These are phyloP conservation scores for Coleophoma eucalyptorum DNA, from an alignment of 2,329 filamentous ascomycete genomes.

Conservation along the genomic window DNA sequence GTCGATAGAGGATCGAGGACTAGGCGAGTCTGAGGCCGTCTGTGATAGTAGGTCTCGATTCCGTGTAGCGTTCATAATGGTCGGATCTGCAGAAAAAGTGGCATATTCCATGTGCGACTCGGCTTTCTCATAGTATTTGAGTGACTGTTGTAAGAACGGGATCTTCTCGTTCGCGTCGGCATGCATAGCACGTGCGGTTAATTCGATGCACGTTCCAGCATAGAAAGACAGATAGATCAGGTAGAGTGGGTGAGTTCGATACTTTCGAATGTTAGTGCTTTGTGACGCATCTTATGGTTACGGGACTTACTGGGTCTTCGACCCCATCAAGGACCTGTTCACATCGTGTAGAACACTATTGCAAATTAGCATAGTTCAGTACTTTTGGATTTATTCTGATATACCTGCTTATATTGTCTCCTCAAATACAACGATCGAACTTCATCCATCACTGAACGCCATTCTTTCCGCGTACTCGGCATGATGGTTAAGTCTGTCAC, in stretches of 20 bases:
- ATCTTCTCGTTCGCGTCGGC: slow-evolving; percentile 19
- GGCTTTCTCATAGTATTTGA: slow-evolving; percentile 20
- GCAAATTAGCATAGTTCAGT: too few relatives aligned
- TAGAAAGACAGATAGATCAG: slow-evolving; percentile 27
- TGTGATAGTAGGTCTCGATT: neutral
- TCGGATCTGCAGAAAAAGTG: slow-evolving; percentile 12
- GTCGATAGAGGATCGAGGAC: slow-evolving; percentile 21
- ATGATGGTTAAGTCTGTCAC: slow-evolving; percentile 15
- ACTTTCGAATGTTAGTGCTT: slow-evolving; percentile 6
- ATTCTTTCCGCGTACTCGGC: slow-evolving; percentile 22
- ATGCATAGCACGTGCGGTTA: slow-evolving; percentile 19
- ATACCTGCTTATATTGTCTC: slow-evolving; percentile 21
- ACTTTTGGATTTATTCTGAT: neutral
- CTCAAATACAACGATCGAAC: slow-evolving; percentile 22
- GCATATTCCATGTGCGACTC: slow-evolving; percentile 18
- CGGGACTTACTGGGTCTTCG: slow-evolving; percentile 21
- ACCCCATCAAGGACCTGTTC: slow-evolving; percentile 22
- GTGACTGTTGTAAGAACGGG: slow-evolving; percentile 23
- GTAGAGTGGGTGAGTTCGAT: slow-evolving; percentile 22
- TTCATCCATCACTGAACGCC: slow-evolving; percentile 24
- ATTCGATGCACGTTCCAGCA: slow-evolving; percentile 23
- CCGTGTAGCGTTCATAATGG: neutral
- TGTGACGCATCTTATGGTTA: slow-evolving; percentile 4
- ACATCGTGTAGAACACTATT: slow-evolving; percentile 19
- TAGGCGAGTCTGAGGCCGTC: slow-evolving; percentile 14